A percentile compares a stretch with the other conserved stretches of the same genome.
Conservation (phyloP, 2,329 filamentous ascomycete genomes). For the Cephalotrichum gorgonifer region DNA sequence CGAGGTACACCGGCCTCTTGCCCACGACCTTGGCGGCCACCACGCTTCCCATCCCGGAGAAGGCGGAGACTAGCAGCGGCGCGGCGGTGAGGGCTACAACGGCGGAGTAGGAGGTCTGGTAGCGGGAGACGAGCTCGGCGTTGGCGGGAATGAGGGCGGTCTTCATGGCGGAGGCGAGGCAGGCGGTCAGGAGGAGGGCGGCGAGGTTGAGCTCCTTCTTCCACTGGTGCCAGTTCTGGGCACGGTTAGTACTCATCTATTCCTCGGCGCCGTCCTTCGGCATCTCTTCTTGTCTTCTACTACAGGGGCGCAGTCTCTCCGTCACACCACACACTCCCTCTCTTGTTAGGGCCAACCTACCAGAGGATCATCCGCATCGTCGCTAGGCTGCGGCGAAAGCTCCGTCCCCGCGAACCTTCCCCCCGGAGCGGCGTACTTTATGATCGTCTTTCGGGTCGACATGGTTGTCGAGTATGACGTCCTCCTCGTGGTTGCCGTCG, state of each 20-base stretch:
- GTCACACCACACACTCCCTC: neutral
- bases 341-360: conserved; percentile 20
- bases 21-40: conserved; percentile 35
- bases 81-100: conserved; percentile 40
- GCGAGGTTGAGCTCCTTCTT: conserved; percentile 38
- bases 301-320: neutral
- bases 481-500: neutral
- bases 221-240: conserved; percentile 45
- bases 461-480: conserved; percentile 1
- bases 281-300: neutral
- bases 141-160: conserved; percentile 41
- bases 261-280: neutral
- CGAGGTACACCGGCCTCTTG: conserved; percentile 42
- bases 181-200: conserved; percentile 34
- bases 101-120: conserved; percentile 34
- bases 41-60: conserved; percentile 31
- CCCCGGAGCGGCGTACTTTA: conserved; percentile 34
- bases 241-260: neutral
- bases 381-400: conserved; percentile 44
- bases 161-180: conserved; percentile 40
- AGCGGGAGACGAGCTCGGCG: conserved; percentile 28
- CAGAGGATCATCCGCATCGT: conserved; percentile 42
- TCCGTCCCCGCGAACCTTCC: conserved; percentile 32
- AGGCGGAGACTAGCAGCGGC: conserved; percentile 38
- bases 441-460: conserved; percentile 11